Percentiles rank a stretch among this genome's conserved stretches.
phyloP scores from a whole-genome alignment of 129 eudicot species.

The Flaveria brownii region DNA sequence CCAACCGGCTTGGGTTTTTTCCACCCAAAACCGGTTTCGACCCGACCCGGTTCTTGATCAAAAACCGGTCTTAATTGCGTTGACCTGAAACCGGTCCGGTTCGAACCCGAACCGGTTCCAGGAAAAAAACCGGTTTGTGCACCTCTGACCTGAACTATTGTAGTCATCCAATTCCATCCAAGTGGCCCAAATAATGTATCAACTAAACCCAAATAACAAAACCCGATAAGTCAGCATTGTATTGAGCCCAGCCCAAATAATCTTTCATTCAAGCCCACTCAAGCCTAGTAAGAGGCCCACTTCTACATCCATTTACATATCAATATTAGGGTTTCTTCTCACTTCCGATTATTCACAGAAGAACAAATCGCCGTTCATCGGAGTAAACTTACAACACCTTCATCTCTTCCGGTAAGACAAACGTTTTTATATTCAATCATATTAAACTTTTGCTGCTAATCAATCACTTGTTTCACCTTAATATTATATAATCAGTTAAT shows the following conservation, averaged over 20 bases:
- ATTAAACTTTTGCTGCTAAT: not conserved
- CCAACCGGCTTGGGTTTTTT: too few species aligned
- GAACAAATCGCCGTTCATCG: slow-evolving; percentile 27
- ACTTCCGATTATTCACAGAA: slow-evolving; percentile 21
- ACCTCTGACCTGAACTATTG: too few species aligned
- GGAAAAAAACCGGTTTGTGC: too few species aligned
- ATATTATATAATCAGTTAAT: not conserved
- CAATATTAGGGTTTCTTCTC: slow-evolving; percentile 23
- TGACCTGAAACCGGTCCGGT: too few species aligned
- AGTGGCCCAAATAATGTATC: too few species aligned
- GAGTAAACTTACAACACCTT: slow-evolving; percentile 22
- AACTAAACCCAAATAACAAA: not conserved
- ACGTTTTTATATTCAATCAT: not conserved
- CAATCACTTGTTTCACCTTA: slow-evolving; percentile 15
- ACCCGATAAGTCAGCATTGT: not conserved
- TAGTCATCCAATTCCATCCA: too few species aligned
- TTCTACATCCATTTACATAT: slow-evolving; percentile 12
- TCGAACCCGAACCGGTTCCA: too few species aligned
- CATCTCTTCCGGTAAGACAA: not conserved
- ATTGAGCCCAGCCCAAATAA: not conserved
- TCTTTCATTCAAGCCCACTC: slow-evolving; percentile 2
- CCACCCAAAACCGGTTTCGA: too few species aligned
- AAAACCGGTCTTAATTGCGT: too few species aligned
- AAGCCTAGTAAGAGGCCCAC: not conserved
- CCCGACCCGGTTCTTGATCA: too few species aligned